Percentiles rank a stretch among this genome's conserved stretches.
These are phyloP conservation scores for Penicillium coprophilum DNA, from an alignment of 495 filamentous ascomycete genomes.

Conservation along the genomic window DNA sequence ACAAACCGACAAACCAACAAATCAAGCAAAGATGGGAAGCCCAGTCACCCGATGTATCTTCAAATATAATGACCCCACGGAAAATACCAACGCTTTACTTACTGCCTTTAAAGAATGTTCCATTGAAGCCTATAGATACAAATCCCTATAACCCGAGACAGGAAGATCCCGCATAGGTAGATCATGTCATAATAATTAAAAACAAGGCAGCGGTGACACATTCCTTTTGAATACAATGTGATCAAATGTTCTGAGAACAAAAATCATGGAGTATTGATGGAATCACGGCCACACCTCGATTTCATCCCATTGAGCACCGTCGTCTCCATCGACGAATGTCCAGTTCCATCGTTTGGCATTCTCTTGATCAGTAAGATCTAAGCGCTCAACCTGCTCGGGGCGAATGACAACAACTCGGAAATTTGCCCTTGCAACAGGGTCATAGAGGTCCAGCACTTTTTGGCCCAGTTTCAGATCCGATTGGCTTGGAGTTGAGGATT, in stretches of 20 bases:
- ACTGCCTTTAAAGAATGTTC: neutral
- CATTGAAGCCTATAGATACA: neutral
- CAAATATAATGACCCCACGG: neutral
- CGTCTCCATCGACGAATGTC: slow-evolving; percentile 43
- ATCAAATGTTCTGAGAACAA: neutral
- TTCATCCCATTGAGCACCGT: slow-evolving; percentile 63
- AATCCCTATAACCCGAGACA: neutral
- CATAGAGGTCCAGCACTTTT: slow-evolving; percentile 66
- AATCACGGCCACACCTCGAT: slow-evolving; percentile 79
- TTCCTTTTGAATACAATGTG: neutral
- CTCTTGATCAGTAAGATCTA: slow-evolving; percentile 68
- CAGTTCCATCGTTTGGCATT: slow-evolving; percentile 66
- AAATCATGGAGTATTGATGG: neutral
- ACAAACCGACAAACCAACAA: neutral
- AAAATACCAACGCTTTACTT: neutral
- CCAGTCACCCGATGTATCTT: neutral
- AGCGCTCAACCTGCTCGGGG: slow-evolving; percentile 75
- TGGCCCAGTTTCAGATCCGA: slow-evolving; percentile 59
- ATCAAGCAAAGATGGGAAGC: neutral
- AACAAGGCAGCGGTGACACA: neutral
- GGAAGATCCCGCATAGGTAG: neutral
- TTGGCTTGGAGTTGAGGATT: slow-evolving; percentile 45
- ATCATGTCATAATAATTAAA: neutral
- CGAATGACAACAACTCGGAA: slow-evolving; percentile 83
- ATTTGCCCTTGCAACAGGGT: slow-evolving; percentile 67